Evolutionary conservation across 2,329 filamentous ascomycete genomes (phyloP).

Genomic region (Nemania serpens): DNA sequence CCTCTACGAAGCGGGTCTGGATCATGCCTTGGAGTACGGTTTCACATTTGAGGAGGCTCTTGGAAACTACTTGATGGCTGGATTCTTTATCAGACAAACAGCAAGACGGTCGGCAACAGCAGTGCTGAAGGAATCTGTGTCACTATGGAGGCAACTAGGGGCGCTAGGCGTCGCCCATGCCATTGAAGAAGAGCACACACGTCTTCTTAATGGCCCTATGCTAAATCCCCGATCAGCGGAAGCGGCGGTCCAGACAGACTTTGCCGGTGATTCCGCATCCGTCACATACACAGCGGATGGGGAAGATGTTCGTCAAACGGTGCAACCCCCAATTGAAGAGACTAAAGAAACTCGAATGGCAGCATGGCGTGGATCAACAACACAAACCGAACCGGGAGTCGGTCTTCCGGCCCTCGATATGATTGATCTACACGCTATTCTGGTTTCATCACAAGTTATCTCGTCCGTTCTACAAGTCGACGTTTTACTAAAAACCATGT

Average conservation of each 20-base stretch:
- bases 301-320: constrained; percentile 49
- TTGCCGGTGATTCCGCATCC: constrained; percentile 60
- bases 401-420: constrained; percentile 78
- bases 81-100: constrained; percentile 68
- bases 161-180: constrained; percentile 71
- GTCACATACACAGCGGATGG: constrained; percentile 56
- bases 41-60: constrained; percentile 75
- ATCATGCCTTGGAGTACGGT: constrained; percentile 70
- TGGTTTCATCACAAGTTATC: constrained; percentile 78
- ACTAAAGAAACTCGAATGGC: constrained; percentile 63
- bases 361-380: constrained; percentile 66
- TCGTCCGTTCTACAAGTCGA: constrained; percentile 79
- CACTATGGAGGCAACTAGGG: constrained; percentile 70
- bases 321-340: constrained; percentile 52
- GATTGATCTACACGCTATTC: constrained; percentile 78
- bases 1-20: constrained; percentile 71
- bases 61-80: constrained; percentile 74
- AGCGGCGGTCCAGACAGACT: constrained; percentile 71
- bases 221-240: constrained; percentile 64
- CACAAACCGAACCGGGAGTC: constrained; percentile 61
- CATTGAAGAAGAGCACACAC: constrained; percentile 69
- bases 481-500: constrained; percentile 78
- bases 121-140: constrained; percentile 69
- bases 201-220: constrained; percentile 66
- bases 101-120: constrained; percentile 70